phyloP scores from a whole-genome alignment of 768 basidiomycete species.

The Amylocystis lapponica region DNA sequence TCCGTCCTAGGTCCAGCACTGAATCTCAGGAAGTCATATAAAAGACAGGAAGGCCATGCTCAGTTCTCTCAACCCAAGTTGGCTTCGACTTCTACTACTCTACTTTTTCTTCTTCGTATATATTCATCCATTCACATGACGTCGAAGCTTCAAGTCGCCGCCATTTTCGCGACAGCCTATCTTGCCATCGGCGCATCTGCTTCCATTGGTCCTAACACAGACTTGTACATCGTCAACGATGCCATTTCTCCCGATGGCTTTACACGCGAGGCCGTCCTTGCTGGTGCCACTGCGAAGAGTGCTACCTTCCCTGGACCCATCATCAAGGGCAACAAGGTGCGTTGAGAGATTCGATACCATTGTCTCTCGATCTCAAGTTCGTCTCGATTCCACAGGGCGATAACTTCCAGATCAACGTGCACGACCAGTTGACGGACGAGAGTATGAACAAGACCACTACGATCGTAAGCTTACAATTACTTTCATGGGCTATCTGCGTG shows the following conservation, averaged over 20 bases:
- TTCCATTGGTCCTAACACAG: conserved; percentile 20
- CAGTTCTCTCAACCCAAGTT: too few relatives aligned
- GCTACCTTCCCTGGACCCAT: conserved; percentile 17
- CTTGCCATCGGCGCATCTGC: conserved; percentile 7
- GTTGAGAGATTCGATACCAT: neutral
- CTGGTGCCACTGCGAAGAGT: too few relatives aligned
- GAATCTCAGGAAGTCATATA: too few relatives aligned
- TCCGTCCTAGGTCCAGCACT: too few relatives aligned
- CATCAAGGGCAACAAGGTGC: conserved; percentile 18
- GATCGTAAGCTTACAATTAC: conserved; percentile 9
- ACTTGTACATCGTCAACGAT: conserved; percentile 21
- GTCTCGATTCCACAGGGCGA: conserved; percentile 10
- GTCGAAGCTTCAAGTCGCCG: too few relatives aligned
- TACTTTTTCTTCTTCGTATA: too few relatives aligned
- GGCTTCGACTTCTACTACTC: too few relatives aligned
- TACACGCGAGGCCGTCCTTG: conserved; percentile 15
- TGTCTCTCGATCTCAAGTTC: neutral
- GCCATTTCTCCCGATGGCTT: conserved; percentile 29
- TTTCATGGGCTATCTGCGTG: too few relatives aligned
- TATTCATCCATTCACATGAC: too few relatives aligned
- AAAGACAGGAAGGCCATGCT: too few relatives aligned
- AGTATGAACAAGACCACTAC: conserved; percentile 16
- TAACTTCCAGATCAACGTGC: conserved; percentile 19
- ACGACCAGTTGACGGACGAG: conserved; percentile 15
- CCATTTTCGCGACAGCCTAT: too few relatives aligned